phyloP scores from a whole-genome alignment of 2,329 filamentous ascomycete genomes.

The Orbilia brochopaga region DNA sequence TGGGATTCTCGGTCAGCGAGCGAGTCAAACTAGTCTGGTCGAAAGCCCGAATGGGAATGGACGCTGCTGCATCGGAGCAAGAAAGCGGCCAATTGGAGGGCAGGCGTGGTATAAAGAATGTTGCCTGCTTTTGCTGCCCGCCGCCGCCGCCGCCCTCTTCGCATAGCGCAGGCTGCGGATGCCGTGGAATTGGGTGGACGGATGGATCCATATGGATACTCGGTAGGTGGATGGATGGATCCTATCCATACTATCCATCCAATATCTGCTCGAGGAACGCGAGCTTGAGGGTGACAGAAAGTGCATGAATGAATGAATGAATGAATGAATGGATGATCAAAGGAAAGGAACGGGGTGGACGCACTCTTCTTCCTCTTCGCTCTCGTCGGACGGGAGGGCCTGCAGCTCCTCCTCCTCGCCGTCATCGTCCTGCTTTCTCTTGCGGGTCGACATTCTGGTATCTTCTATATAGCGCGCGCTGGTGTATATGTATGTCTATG shows the following conservation, averaged over 20 bases:
- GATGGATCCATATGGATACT: too few species aligned
- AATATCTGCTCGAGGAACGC: background rate
- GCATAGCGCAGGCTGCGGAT: conserved; percentile 2
- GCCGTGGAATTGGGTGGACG: background rate
- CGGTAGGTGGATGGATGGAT: conserved; percentile 16
- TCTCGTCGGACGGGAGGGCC: conserved; percentile 53
- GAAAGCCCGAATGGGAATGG: conserved; percentile 21
- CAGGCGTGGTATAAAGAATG: background rate
- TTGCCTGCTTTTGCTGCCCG: background rate
- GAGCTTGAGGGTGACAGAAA: background rate
- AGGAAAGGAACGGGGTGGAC: conserved; percentile 5
- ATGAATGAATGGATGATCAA: background rate
- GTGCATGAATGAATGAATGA: background rate
- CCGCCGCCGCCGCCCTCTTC: background rate
- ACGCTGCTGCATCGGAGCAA: background rate
- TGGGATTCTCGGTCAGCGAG: background rate
- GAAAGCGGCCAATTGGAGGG: conserved; percentile 2
- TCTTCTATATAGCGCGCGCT: background rate
- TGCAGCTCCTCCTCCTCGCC: conserved; percentile 53
- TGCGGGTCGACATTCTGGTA: conserved; percentile 52
- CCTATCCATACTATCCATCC: background rate
- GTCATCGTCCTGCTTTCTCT: conserved; percentile 54
- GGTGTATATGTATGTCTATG: too few species aligned
- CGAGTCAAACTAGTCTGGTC: conserved; percentile 9
- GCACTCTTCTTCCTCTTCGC: conserved; percentile 54